Percentiles rank a stretch among this genome's conserved stretches.
Evolutionary conservation across 176 grass and related monocot genomes (phyloP).

Genomic region (Otatea glauca): DNA sequence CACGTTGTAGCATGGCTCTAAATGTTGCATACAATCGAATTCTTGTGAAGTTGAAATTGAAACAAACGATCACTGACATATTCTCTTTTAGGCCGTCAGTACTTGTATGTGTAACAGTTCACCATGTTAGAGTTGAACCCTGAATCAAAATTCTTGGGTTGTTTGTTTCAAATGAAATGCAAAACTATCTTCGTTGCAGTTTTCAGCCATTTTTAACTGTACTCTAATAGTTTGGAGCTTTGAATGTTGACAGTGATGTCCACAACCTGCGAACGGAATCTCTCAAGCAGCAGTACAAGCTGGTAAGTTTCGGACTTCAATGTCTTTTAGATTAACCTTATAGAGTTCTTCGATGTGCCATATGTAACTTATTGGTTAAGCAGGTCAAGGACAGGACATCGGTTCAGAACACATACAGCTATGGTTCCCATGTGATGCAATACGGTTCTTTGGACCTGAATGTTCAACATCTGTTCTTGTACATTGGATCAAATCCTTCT

Average conservation of each 20-base stretch:
- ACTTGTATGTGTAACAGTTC: background rate
- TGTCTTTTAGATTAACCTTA: background rate
- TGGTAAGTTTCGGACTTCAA: conserved; percentile 50
- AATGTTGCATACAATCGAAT: background rate
- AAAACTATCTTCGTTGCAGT: background rate
- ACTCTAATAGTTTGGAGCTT: conserved; percentile 40
- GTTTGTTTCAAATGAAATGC: conserved; percentile 21
- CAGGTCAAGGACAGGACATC: conserved; percentile 86
- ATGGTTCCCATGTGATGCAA: conserved; percentile 97
- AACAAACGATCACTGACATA: background rate
- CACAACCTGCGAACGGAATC: conserved; percentile 88
- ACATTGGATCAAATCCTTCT: conserved; percentile 89
- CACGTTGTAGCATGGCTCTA: background rate
- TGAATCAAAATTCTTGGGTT: background rate
- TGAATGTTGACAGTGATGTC: conserved; percentile 64
- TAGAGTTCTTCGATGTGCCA: conserved; percentile 12
- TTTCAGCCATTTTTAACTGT: conserved; percentile 6
- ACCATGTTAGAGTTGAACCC: background rate
- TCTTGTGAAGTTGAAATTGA: background rate
- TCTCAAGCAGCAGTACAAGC: conserved; percentile 83
- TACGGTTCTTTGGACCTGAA: conserved; percentile 73
- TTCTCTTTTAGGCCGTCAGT: conserved; percentile 1
- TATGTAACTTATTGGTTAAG: conserved; percentile 41
- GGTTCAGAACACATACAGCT: conserved; percentile 51
- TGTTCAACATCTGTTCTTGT: conserved; percentile 61